Conservation (phyloP, 1,284 basidiomycete genomes). For the Sutorius eximius region DNA sequence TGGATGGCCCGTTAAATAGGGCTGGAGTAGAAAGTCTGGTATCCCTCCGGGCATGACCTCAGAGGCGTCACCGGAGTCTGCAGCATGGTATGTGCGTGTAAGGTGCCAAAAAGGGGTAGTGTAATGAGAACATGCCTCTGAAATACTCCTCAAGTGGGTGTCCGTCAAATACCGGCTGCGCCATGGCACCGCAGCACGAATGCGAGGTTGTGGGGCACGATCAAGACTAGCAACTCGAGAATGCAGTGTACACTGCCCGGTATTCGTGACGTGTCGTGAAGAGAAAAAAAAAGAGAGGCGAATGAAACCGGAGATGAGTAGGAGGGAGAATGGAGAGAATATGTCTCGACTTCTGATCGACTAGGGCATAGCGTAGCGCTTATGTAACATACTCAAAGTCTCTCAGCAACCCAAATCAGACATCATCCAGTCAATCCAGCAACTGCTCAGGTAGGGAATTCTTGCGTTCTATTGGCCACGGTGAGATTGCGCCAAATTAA, state of each 20-base stretch:
- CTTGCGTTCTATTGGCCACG: too few species aligned
- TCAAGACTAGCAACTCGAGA: neutral
- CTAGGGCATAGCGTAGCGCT: neutral
- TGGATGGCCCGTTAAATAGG: constrained; percentile 16
- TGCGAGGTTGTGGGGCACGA: neutral
- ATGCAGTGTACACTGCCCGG: constrained; percentile 27
- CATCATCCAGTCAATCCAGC: neutral
- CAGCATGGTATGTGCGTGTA: constrained; percentile 17
- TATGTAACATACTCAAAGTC: neutral
- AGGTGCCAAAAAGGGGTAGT: constrained; percentile 3
- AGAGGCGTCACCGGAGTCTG: constrained; percentile 58
- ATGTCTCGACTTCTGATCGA: neutral
- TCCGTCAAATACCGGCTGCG: constrained; percentile 73
- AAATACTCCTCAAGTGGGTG: constrained; percentile 76
- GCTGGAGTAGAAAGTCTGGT: constrained; percentile 24
- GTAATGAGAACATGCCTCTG: constrained; percentile 47
- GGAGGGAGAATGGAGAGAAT: constrained; percentile 21
- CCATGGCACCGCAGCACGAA: constrained; percentile 47
- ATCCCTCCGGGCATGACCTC: constrained; percentile 42
- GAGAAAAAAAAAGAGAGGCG: neutral
- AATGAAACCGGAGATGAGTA: constrained; percentile 24
- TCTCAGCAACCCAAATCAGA: neutral
- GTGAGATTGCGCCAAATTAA: neutral
- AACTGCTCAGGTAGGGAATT: neutral
- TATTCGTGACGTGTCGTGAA: constrained; percentile 26